These are phyloP conservation scores for Lachnellula occidentalis DNA, from an alignment of 2,329 filamentous ascomycete genomes.

Conservation along the genomic window DNA sequence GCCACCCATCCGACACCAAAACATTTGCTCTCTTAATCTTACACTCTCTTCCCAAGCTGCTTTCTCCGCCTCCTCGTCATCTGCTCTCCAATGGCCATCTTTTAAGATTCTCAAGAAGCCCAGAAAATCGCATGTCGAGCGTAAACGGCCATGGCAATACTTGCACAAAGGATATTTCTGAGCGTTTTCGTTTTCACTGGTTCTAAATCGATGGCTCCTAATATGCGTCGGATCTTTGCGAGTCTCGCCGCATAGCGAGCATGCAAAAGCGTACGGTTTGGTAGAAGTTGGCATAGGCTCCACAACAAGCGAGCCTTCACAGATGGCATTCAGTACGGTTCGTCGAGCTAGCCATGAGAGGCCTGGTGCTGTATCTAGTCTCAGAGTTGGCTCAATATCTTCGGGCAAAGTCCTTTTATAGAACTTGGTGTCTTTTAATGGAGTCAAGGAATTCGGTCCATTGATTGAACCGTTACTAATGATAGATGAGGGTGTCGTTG, in stretches of 20 bases:
- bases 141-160: conserved; percentile 78
- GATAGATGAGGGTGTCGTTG: conserved; percentile 50
- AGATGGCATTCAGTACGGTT: conserved; percentile 75
- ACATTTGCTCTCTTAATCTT: conserved; percentile 86
- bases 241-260: conserved; percentile 82
- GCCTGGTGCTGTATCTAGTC: conserved; percentile 82
- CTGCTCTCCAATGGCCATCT: conserved; percentile 84
- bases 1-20: conserved; percentile 89
- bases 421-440: conserved; percentile 85
- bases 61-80: conserved; percentile 77
- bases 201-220: conserved; percentile 82
- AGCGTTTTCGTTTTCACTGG: conserved; percentile 78
- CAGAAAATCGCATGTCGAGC: conserved; percentile 87
- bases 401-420: conserved; percentile 86
- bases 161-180: conserved; percentile 86
- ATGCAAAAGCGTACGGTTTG: conserved; percentile 43
- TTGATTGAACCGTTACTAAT: conserved; percentile 40
- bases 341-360: conserved; percentile 90
- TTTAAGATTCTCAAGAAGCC: conserved; percentile 87
- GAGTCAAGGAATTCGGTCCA: conserved; percentile 41
- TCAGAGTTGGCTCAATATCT: conserved; percentile 89
- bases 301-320: conserved; percentile 79
- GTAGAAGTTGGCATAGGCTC: conserved; percentile 69
- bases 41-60: conserved; percentile 94
- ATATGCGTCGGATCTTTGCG: conserved; percentile 66